These are phyloP conservation scores for Cryptomeria japonica DNA, from an alignment of 75 land plant genomes.

Conservation along the genomic window DNA sequence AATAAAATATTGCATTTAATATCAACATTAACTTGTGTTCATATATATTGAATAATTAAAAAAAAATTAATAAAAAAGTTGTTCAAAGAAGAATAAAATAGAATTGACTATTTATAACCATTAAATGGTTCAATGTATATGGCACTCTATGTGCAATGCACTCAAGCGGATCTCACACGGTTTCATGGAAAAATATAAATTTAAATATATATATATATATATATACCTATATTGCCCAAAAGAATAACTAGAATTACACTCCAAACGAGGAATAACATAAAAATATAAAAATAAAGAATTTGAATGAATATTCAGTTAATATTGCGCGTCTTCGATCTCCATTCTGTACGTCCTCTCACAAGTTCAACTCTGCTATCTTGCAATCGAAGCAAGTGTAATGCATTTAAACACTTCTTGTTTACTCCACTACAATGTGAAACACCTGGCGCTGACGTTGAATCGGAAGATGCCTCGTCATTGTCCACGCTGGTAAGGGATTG, in stretches of 20 bases:
- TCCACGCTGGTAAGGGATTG: slow-evolving; percentile 74
- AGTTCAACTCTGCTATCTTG: slow-evolving; percentile 63
- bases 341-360: slow-evolving; percentile 66
- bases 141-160: too few species aligned
- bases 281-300: neutral
- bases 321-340: slow-evolving; percentile 59
- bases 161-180: too few species aligned
- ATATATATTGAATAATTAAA: too few species aligned
- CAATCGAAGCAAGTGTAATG: slow-evolving; percentile 62
- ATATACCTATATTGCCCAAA: neutral
- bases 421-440: slow-evolving; percentile 28
- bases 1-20: too few species aligned
- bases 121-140: too few species aligned
- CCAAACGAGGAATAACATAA: neutral
- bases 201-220: too few species aligned
- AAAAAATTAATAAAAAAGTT: too few species aligned
- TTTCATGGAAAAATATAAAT: too few species aligned
- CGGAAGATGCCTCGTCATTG: slow-evolving; percentile 10
- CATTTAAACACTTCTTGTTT: neutral
- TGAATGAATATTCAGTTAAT: too few species aligned
- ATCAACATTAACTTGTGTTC: too few species aligned
- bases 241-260: neutral
- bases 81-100: too few species aligned
- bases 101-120: too few species aligned
- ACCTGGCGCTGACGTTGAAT: slow-evolving; percentile 11